Evolutionary conservation across 768 basidiomycete genomes (phyloP).

Genomic region (Boletus vinaceobasis): DNA sequence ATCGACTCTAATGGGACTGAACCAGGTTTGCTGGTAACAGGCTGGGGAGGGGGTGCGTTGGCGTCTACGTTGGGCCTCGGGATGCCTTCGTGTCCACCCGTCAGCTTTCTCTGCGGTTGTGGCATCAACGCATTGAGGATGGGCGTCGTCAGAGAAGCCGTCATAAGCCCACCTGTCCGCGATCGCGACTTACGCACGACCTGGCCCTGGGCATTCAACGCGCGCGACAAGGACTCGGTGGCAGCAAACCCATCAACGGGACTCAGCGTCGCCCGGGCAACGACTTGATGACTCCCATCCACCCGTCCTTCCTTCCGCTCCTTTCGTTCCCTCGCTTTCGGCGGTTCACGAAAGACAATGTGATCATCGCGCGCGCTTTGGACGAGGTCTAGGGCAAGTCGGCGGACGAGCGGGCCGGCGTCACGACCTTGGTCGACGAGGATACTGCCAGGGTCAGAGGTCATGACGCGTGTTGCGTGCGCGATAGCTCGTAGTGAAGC

Average conservation of each 20-base stretch:
- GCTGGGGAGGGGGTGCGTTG: constrained; percentile 16
- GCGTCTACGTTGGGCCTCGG: constrained; percentile 12
- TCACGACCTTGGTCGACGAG: constrained; percentile 68
- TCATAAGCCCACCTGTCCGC: constrained; percentile 35
- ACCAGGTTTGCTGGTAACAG: constrained; percentile 30
- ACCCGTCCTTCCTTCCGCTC: constrained; percentile 31
- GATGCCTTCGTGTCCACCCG: constrained; percentile 25
- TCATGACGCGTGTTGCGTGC: constrained; percentile 87
- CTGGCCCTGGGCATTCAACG: constrained; percentile 39
- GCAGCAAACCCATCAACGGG: constrained; percentile 42
- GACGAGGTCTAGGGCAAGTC: constrained; percentile 66
- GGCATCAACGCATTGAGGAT: constrained; percentile 58
- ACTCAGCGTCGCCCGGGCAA: constrained; percentile 43
- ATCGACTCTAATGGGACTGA: constrained; percentile 77
- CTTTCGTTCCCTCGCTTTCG: constrained; percentile 45
- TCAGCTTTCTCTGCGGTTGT: constrained; percentile 46
- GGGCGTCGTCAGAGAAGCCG: constrained; percentile 49
- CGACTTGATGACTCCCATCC: constrained; percentile 30
- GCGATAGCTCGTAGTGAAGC: constrained; percentile 70
- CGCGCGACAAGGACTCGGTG: constrained; percentile 43
- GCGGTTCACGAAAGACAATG: constrained; percentile 38
- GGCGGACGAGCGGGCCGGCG: constrained; percentile 55
- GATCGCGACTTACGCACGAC: constrained; percentile 34
- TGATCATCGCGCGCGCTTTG: constrained; percentile 64
- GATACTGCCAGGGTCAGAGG: constrained; percentile 69